A percentile compares a stretch with the other conserved stretches of the same genome.
Conservation (phyloP, 2,329 filamentous ascomycete genomes). For the Trichoderma afroharzianum region DNA sequence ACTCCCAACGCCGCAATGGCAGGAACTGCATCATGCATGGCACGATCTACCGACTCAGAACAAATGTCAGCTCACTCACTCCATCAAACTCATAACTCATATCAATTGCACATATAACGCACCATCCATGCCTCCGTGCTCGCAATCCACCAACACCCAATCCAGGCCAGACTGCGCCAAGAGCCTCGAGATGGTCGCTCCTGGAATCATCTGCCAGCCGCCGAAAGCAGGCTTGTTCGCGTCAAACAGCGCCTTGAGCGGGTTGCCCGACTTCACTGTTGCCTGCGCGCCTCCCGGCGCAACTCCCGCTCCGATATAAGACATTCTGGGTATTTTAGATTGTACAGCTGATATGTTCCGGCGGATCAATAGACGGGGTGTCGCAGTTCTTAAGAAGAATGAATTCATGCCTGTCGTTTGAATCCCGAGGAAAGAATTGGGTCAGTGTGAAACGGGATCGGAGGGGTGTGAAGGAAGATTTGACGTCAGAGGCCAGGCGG, state of each 20-base stretch:
- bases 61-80: background rate
- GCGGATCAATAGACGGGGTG: background rate
- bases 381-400: background rate
- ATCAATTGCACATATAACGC: slow-evolving; percentile 6
- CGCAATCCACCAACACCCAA: slow-evolving; percentile 60
- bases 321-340: background rate
- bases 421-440: background rate
- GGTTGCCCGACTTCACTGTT: slow-evolving; percentile 44
- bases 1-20: slow-evolving; percentile 47
- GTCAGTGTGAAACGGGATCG: background rate
- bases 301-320: background rate
- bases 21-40: slow-evolving; percentile 53
- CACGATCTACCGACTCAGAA: slow-evolving; percentile 34
- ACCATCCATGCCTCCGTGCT: slow-evolving; percentile 52
- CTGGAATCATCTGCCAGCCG: slow-evolving; percentile 62
- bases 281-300: slow-evolving; percentile 12
- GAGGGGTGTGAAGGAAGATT: background rate
- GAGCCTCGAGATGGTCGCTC: slow-evolving; percentile 55
- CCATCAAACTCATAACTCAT: background rate
- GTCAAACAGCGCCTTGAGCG: slow-evolving; percentile 47
- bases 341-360: background rate
- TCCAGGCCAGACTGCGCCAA: slow-evolving; percentile 61
- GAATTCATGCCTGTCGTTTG: background rate
- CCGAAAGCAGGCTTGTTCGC: slow-evolving; percentile 51
- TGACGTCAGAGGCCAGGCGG: background rate